These are phyloP conservation scores for Aspergillus bertholletiae DNA, from an alignment of 495 filamentous ascomycete genomes.

Conservation along the genomic window DNA sequence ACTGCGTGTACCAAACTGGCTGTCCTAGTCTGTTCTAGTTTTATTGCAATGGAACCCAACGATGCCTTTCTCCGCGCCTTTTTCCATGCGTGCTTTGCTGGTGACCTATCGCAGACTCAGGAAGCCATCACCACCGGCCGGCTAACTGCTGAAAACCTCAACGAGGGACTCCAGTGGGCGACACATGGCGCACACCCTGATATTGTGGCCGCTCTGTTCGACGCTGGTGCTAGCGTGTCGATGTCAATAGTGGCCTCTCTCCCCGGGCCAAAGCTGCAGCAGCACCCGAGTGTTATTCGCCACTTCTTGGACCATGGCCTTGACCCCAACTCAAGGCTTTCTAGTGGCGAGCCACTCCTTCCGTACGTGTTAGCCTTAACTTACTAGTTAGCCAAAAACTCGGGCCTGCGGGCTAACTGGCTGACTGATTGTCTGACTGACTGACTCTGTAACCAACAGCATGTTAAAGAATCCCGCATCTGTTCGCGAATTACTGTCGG, in stretches of 20 bases:
- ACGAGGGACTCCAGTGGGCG: conserved; percentile 1
- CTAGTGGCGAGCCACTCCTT: conserved; percentile 30
- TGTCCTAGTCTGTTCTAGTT: too few species aligned
- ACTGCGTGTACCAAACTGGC: too few species aligned
- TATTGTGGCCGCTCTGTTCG: conserved; percentile 8
- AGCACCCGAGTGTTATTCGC: conserved; percentile 8
- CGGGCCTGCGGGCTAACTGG: too few species aligned
- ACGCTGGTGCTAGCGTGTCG: conserved; percentile 4
- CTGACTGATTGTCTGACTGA: too few species aligned
- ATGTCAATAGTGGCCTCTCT: neutral
- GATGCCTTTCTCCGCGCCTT: neutral
- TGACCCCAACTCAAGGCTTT: conserved; percentile 87
- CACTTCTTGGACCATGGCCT: conserved; percentile 70
- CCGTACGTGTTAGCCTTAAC: neutral
- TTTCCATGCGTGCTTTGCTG: neutral
- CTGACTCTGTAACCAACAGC: neutral
- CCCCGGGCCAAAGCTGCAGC: neutral
- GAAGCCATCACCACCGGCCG: conserved; percentile 7
- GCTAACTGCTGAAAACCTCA: conserved; percentile 5
- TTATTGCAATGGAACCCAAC: neutral
- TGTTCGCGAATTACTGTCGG: conserved; percentile 12
- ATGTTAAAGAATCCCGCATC: conserved; percentile 1
- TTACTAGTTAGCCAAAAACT: neutral
- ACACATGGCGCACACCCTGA: conserved; percentile 5
- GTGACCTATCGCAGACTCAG: neutral